phyloP scores from a whole-genome alignment of 2,329 filamentous ascomycete species.

The Ophiostoma populinum region DNA sequence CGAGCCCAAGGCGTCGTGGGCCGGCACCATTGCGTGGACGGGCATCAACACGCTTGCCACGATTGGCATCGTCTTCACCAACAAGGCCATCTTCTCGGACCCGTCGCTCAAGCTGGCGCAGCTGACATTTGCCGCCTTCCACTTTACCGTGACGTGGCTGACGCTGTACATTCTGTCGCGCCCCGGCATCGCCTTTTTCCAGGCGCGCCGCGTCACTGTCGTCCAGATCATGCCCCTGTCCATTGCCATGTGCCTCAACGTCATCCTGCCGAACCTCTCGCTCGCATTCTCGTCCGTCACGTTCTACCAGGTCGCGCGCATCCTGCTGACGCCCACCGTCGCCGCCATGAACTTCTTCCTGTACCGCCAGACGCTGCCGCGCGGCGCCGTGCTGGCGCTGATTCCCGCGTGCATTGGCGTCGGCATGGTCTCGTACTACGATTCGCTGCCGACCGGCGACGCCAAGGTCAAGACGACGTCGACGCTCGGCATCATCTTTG shows the following conservation, averaged over 20 bases:
- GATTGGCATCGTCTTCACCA: constrained; percentile 50
- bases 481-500: constrained; percentile 43
- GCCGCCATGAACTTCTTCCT: constrained; percentile 47
- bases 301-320: constrained; percentile 53
- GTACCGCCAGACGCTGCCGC: constrained; percentile 38
- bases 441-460: constrained; percentile 34
- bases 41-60: constrained; percentile 44
- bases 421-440: constrained; percentile 49
- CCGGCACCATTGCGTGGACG: constrained; percentile 35
- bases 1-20: constrained; percentile 19
- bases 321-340: constrained; percentile 47
- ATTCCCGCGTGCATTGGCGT: constrained; percentile 47
- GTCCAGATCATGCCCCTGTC: constrained; percentile 45
- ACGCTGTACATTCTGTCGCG: constrained; percentile 45
- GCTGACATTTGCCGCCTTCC: constrained; percentile 49
- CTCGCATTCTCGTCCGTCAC: constrained; percentile 50
- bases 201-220: constrained; percentile 35
- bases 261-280: constrained; percentile 51
- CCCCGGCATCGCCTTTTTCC: constrained; percentile 40
- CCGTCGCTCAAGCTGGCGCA: constrained; percentile 43
- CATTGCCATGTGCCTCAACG: constrained; percentile 49
- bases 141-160: constrained; percentile 48
- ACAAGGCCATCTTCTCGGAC: constrained; percentile 52
- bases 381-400: constrained; percentile 34
- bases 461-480: constrained; percentile 36